Base-by-base conservation (phyloP, 805 yeast genomes). In the Naumovozyma castellii region DNA sequence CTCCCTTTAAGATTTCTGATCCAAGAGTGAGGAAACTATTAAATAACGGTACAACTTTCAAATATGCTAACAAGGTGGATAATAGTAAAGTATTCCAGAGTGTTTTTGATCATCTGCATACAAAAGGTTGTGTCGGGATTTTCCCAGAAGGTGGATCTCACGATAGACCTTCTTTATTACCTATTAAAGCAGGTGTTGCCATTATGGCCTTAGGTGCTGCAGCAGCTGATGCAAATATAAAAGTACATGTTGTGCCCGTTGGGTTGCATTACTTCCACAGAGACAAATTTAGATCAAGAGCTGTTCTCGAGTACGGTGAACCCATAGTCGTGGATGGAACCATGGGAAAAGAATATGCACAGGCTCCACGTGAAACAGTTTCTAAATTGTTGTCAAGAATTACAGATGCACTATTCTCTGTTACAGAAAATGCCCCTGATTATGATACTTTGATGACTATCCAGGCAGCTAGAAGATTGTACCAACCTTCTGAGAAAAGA, bases 111-210 rank as follows among this genome's bases (percentile, higher is more conserved):
- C 95, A 86, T 59, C 69, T 92, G 46, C 73, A 84, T 15, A 72
- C 76, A 43, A 87, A 92, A 32, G 76, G 84, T 41, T 84, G 94
- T 46, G 64, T 92, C 28, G 97, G 97, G 9, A 84, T 90, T 35
- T 90, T 86, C 64, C 96, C 97, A 3, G 98, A 90, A 65, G 98
- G 98, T 43, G 98, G 98, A 0, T 84, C 95, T 6, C 98, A 90
- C 55, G 98, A 90, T 59, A 71, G 98, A 45, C 78, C 97, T 1
- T 90, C 85, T 45, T 63, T 90, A 49, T 68, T 90, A 33, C 97
- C 98, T 0, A 68, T 90, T 49, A 90, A 90, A 57, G 96, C 97
- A 0, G 98, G 98, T 36, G 96, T 90, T 18, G 96, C 97, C 1
- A 83, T 90, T 41, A 92, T 90, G 97, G 98, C 97, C 0, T 68